These are phyloP conservation scores for Puccinia brachypodii DNA, from an alignment of 1,284 basidiomycete species.

Conservation along the genomic window DNA sequence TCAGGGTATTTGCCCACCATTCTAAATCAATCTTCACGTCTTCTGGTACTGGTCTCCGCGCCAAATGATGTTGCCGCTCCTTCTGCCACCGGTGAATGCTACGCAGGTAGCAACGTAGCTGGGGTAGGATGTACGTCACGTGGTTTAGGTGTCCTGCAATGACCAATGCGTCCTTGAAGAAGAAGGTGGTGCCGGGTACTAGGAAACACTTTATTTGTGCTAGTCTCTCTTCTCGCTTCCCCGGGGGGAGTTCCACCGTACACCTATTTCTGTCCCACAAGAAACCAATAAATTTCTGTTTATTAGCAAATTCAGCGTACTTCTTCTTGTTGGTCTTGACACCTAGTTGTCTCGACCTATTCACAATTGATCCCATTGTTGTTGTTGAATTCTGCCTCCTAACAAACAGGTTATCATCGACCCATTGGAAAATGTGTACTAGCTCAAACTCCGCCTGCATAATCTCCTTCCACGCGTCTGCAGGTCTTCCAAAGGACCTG, in stretches of 20 bases:
- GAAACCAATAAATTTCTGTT: conserved; percentile 18
- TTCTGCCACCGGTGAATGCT: not conserved
- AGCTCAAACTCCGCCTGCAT: not conserved
- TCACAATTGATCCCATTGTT: not conserved
- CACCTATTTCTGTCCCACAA: not conserved
- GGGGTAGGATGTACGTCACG: not conserved
- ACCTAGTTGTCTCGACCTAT: not conserved
- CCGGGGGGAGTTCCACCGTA: not conserved
- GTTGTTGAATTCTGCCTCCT: not conserved
- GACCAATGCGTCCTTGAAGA: not conserved
- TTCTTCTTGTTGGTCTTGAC: not conserved
- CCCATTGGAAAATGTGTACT: not conserved
- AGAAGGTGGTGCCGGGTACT: too few species aligned
- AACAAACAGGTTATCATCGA: not conserved
- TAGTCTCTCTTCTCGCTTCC: not conserved
- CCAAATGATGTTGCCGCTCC: not conserved
- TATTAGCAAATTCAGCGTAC: not conserved
- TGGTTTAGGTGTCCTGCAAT: not conserved
- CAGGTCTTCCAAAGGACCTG: not conserved
- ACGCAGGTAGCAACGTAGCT: not conserved
- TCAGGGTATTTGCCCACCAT: not conserved
- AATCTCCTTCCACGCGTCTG: not conserved
- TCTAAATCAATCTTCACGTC: not conserved
- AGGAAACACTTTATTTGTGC: not conserved
- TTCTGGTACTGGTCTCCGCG: not conserved